These are phyloP conservation scores for Leptographium radiaticola DNA, from an alignment of 2,329 filamentous ascomycete genomes.

Conservation along the genomic window DNA sequence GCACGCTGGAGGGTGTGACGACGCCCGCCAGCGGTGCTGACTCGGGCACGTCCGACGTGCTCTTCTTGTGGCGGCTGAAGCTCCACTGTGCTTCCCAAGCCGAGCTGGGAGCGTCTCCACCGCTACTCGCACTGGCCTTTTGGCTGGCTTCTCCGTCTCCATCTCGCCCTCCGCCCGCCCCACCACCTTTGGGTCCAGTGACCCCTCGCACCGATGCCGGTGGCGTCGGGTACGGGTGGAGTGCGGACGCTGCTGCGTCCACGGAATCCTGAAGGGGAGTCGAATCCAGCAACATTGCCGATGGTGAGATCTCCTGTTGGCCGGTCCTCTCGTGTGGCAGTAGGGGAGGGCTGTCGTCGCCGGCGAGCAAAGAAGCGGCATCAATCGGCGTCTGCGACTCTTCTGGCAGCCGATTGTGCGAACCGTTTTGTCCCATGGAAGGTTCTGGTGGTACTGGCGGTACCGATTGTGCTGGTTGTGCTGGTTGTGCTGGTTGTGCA, in stretches of 20 bases:
- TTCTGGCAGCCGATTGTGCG: background rate
- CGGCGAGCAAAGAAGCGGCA: background rate
- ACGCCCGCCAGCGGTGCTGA: slow-evolving; percentile 48
- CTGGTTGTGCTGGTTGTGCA: slow-evolving; percentile 8
- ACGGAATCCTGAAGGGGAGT: background rate
- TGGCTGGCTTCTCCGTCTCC: background rate
- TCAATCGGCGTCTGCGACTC: background rate
- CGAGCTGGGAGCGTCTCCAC: slow-evolving; percentile 14
- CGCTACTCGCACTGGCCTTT: slow-evolving; percentile 5
- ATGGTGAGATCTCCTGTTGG: background rate
- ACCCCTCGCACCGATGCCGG: slow-evolving; percentile 32
- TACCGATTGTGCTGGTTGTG: slow-evolving; percentile 11
- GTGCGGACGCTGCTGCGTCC: slow-evolving; percentile 1
- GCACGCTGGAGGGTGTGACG: slow-evolving; percentile 48
- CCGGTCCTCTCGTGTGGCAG: slow-evolving; percentile 25
- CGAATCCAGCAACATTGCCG: background rate
- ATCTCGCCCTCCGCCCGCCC: background rate
- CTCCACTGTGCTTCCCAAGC: slow-evolving; percentile 10
- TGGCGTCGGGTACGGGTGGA: slow-evolving; percentile 43
- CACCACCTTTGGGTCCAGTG: slow-evolving; percentile 1
- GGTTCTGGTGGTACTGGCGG: background rate
- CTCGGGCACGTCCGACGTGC: slow-evolving; percentile 28
- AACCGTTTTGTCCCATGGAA: no score
- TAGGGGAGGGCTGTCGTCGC: slow-evolving; percentile 17
- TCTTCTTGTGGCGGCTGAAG: slow-evolving; percentile 28